Evolutionary conservation across 2,329 filamentous ascomycete genomes (phyloP).

Genomic region (Macroventuria anomochaeta): DNA sequence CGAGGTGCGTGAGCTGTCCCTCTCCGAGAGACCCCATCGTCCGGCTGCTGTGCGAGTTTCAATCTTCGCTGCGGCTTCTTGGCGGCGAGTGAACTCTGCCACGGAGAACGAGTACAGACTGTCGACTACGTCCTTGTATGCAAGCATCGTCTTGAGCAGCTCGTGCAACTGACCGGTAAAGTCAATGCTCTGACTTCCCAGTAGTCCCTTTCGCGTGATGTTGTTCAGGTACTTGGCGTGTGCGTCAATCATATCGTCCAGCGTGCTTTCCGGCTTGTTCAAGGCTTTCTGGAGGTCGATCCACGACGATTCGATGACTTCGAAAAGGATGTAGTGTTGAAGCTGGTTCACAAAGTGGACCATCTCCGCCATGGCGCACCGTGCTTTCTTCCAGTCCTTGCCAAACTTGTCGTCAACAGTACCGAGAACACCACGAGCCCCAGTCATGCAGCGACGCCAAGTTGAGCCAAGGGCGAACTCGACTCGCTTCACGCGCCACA

Average conservation of each 20-base stretch:
- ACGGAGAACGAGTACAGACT: slow-evolving; percentile 94
- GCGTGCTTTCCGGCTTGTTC: slow-evolving; percentile 81
- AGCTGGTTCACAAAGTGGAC: slow-evolving; percentile 97
- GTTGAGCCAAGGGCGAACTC: slow-evolving; percentile 91
- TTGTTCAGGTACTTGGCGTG: slow-evolving; percentile 89
- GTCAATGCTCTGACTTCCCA: slow-evolving; percentile 73
- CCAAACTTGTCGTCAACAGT: slow-evolving; percentile 74
- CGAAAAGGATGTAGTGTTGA: slow-evolving; percentile 98
- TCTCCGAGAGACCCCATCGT: slow-evolving; percentile 68
- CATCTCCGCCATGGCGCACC: slow-evolving; percentile 94
- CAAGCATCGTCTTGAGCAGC: slow-evolving; percentile 90
- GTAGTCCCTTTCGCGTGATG: slow-evolving; percentile 93
- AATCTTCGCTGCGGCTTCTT: slow-evolving; percentile 79
- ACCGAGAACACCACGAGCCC: slow-evolving; percentile 86
- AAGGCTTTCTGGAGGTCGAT: slow-evolving; percentile 84
- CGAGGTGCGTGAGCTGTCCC: slow-evolving; percentile 39
- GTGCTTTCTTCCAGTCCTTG: slow-evolving; percentile 86
- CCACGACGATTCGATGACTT: slow-evolving; percentile 98
- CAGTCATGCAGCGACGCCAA: slow-evolving; percentile 96
- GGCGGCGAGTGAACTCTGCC: slow-evolving; percentile 89
- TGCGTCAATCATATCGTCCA: slow-evolving; percentile 93
- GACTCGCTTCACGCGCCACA: slow-evolving; percentile 97
- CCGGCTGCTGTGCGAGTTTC: slow-evolving; percentile 70
- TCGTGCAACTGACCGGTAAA: slow-evolving; percentile 93
- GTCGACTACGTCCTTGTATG: slow-evolving; percentile 91